A percentile compares a stretch with the other conserved stretches of the same genome.
Conservation (phyloP, 2,329 filamentous ascomycete genomes). For the Immersiporthe knoxdaviesiana region DNA sequence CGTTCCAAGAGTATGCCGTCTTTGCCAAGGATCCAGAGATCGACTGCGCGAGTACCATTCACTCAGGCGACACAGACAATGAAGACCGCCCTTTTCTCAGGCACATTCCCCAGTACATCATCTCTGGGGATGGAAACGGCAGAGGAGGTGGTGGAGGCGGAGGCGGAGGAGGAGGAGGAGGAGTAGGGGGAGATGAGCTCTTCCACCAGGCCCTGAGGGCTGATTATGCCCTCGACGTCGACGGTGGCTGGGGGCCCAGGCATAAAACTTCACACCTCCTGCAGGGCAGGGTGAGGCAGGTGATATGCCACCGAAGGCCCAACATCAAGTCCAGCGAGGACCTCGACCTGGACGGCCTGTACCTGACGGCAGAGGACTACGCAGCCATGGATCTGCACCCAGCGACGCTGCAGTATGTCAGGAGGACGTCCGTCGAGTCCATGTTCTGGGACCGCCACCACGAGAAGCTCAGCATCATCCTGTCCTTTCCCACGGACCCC, state of each 20-base stretch:
- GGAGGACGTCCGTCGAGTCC: constrained; percentile 44
- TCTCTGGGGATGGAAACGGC: constrained; percentile 38
- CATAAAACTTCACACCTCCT: constrained; percentile 29
- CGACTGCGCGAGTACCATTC: constrained; percentile 32
- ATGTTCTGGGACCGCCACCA: constrained; percentile 46
- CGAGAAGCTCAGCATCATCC: constrained; percentile 44
- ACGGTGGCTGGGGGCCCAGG: constrained; percentile 31
- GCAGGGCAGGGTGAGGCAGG: constrained; percentile 42
- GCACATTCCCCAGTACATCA: constrained; percentile 41
- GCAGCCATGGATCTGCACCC: constrained; percentile 43
- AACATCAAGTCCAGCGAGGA: constrained; percentile 23
- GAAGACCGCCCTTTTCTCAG: constrained; percentile 23
- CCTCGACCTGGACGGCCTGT: constrained; percentile 41
- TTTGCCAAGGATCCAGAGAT: constrained; percentile 32
- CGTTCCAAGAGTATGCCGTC: constrained; percentile 45
- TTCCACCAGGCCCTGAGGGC: constrained; percentile 41
- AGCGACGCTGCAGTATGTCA: constrained; percentile 45
- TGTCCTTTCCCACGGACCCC: constrained; percentile 49
- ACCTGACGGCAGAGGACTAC: constrained; percentile 41
- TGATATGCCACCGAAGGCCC: constrained; percentile 44
- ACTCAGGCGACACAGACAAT: constrained; percentile 27
- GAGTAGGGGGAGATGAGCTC: constrained; percentile 37
- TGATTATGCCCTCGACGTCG: constrained; percentile 37
- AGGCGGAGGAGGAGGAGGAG: too few relatives aligned
- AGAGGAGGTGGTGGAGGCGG: too few relatives aligned